A percentile compares a stretch with the other conserved stretches of the same genome.
Evolutionary conservation across 2,329 filamentous ascomycete genomes (phyloP).

Genomic region (Hypoxylon sp.): DNA sequence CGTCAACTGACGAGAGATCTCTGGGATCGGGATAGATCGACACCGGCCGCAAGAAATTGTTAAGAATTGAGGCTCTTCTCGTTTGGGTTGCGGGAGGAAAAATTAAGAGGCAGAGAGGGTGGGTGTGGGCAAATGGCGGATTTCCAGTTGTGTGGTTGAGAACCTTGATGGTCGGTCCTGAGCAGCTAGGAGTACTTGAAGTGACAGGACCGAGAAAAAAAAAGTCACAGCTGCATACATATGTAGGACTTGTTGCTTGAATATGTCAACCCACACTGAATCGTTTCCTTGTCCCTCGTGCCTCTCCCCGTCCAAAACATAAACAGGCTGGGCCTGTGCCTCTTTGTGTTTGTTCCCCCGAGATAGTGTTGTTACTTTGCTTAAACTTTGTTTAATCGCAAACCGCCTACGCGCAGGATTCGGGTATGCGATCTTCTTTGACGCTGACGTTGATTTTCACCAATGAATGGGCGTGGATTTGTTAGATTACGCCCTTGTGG

Average conservation of each 20-base stretch:
- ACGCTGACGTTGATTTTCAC: constrained; percentile 33
- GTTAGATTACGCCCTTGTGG: constrained; percentile 33
- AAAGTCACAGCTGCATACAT: not conserved
- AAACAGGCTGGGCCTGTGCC: constrained; percentile 24
- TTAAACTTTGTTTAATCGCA: constrained; percentile 19
- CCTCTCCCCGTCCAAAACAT: constrained; percentile 21
- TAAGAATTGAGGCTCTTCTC: constrained; percentile 28
- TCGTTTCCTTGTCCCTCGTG: constrained; percentile 19
- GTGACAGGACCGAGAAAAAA: not conserved
- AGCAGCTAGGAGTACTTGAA: constrained; percentile 19
- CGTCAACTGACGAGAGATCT: constrained; percentile 4
- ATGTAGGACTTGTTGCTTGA: not conserved
- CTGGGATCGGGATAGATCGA: constrained; percentile 31
- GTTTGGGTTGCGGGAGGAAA: constrained; percentile 16
- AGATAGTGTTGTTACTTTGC: constrained; percentile 5
- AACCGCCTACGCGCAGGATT: constrained; percentile 8
- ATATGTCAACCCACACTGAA: constrained; percentile 9
- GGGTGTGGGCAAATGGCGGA: constrained; percentile 35
- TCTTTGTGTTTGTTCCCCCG: constrained; percentile 17
- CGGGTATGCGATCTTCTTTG: constrained; percentile 24
- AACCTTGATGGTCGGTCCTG: constrained; percentile 38
- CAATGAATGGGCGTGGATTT: constrained; percentile 40
- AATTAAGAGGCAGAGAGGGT: constrained; percentile 18
- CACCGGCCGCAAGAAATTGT: constrained; percentile 14
- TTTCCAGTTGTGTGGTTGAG: constrained; percentile 32